phyloP scores from a whole-genome alignment of 176 grass and related monocot species.

The Cymbopogon citratus region DNA sequence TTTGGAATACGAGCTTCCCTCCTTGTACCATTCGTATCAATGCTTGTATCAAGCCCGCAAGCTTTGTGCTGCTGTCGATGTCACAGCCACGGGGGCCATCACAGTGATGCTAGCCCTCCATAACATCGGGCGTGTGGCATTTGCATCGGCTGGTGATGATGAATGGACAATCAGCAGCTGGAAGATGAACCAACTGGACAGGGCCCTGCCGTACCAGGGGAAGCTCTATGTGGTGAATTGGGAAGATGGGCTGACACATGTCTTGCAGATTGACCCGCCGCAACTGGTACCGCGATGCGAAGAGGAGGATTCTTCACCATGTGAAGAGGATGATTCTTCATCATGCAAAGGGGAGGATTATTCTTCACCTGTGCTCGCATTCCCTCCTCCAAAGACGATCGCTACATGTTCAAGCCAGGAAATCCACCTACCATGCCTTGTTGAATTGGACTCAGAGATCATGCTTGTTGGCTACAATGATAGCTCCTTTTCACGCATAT shows the following conservation, averaged over 20 bases:
- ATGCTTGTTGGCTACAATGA: slow-evolving; percentile 20
- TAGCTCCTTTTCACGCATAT: slow-evolving; percentile 8
- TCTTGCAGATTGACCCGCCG: not conserved
- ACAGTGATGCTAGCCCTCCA: not conserved
- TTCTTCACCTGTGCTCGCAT: not conserved
- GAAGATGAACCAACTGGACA: slow-evolving; percentile 10
- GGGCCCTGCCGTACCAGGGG: not conserved
- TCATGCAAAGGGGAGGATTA: no score
- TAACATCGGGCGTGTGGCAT: not conserved
- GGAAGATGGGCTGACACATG: no score
- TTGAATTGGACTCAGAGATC: slow-evolving; percentile 24
- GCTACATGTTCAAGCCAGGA: slow-evolving; percentile 12
- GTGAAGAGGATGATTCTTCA: no score
- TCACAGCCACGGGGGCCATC: not conserved
- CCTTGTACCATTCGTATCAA: no score
- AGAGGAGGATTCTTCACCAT: not conserved
- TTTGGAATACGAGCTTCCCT: not conserved
- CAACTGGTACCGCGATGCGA: not conserved
- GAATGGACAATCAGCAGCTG: not conserved
- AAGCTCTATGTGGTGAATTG: no score
- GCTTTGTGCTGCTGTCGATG: not conserved
- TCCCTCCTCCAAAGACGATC: not conserved
- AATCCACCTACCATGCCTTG: not conserved
- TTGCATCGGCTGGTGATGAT: not conserved
- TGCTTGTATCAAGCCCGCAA: not conserved